Evolutionary conservation across 345 rosid species (phyloP).

Genomic region (Balakata baccata): DNA sequence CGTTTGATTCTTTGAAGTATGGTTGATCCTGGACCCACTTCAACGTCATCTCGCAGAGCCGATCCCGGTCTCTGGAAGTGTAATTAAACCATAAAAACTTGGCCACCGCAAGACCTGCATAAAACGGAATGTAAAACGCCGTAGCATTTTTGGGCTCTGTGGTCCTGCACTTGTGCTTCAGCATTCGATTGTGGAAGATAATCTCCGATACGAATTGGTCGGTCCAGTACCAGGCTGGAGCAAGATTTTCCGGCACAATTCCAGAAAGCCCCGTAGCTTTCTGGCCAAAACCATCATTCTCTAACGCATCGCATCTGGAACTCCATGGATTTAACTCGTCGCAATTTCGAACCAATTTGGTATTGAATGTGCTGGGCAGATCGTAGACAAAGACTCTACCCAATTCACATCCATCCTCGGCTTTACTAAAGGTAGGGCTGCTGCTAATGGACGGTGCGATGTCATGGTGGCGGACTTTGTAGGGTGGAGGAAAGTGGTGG

Average conservation of each 20-base stretch:
- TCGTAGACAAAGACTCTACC: slow-evolving; percentile 78
- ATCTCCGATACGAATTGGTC: slow-evolving; percentile 83
- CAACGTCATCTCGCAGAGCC: slow-evolving; percentile 61
- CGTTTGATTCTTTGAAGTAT: slow-evolving; percentile 58
- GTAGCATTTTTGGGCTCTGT: slow-evolving; percentile 59
- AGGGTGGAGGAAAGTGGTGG: not conserved
- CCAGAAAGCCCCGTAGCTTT: slow-evolving; percentile 48
- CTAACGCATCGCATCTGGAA: slow-evolving; percentile 69
- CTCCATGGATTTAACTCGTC: slow-evolving; percentile 83
- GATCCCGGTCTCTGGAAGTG: slow-evolving; percentile 62
- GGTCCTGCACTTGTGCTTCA: slow-evolving; percentile 73
- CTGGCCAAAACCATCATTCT: slow-evolving; percentile 70
- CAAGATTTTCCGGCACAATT: slow-evolving; percentile 51
- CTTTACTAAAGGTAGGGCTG: slow-evolving; percentile 5
- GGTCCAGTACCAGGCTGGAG: slow-evolving; percentile 91
- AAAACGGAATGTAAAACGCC: slow-evolving; percentile 86
- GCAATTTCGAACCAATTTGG: slow-evolving; percentile 60
- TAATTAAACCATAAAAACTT: slow-evolving; percentile 62
- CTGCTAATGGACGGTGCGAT: slow-evolving; percentile 24
- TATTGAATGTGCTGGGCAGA: slow-evolving; percentile 63
- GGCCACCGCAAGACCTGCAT: slow-evolving; percentile 92
- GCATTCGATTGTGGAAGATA: slow-evolving; percentile 76
- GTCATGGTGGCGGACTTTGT: slow-evolving; percentile 20
- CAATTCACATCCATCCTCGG: slow-evolving; percentile 39
- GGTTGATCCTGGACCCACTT: slow-evolving; percentile 67